phyloP scores from a whole-genome alignment of 1,284 basidiomycete species.

The Athelia psychrophila region DNA sequence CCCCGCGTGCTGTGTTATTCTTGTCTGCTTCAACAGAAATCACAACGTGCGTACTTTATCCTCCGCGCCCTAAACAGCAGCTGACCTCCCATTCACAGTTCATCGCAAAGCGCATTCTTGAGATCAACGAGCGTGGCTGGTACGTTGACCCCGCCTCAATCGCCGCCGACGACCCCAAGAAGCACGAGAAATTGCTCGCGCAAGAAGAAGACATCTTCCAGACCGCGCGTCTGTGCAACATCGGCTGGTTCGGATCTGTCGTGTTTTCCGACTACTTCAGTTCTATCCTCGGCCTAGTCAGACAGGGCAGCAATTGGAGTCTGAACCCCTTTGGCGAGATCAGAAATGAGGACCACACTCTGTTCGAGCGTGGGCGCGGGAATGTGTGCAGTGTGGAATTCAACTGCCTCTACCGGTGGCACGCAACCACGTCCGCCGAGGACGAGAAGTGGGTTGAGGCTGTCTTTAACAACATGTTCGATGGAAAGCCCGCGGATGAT shows the following conservation, averaged over 20 bases:
- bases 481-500: slow-evolving; percentile 46
- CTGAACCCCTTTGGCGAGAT: slow-evolving; percentile 71
- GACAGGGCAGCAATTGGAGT: slow-evolving; percentile 69
- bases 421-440: slow-evolving; percentile 65
- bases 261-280: slow-evolving; percentile 80
- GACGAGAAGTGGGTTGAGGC: slow-evolving; percentile 68
- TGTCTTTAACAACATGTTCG: slow-evolving; percentile 51
- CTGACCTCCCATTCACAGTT: slow-evolving; percentile 42
- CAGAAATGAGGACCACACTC: slow-evolving; percentile 51
- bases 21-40: slow-evolving; percentile 80
- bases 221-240: slow-evolving; percentile 74
- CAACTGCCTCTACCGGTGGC: slow-evolving; percentile 83
- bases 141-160: slow-evolving; percentile 51
- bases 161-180: slow-evolving; percentile 23
- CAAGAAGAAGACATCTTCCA: slow-evolving; percentile 87
- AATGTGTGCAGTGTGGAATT: slow-evolving; percentile 82
- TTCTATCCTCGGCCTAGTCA: slow-evolving; percentile 67
- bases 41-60: slow-evolving; percentile 65
- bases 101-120: slow-evolving; percentile 73
- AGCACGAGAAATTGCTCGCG: slow-evolving; percentile 33
- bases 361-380: slow-evolving; percentile 73
- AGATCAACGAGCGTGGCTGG: slow-evolving; percentile 73
- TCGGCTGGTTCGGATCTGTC: slow-evolving; percentile 69
- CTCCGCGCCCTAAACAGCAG: not conserved
- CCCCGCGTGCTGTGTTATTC: slow-evolving; percentile 67